A percentile compares a stretch with the other conserved stretches of the same genome.
These are phyloP conservation scores for Nicotiana obtusifolia DNA, from an alignment of 257 asterid species.

Conservation along the genomic window DNA sequence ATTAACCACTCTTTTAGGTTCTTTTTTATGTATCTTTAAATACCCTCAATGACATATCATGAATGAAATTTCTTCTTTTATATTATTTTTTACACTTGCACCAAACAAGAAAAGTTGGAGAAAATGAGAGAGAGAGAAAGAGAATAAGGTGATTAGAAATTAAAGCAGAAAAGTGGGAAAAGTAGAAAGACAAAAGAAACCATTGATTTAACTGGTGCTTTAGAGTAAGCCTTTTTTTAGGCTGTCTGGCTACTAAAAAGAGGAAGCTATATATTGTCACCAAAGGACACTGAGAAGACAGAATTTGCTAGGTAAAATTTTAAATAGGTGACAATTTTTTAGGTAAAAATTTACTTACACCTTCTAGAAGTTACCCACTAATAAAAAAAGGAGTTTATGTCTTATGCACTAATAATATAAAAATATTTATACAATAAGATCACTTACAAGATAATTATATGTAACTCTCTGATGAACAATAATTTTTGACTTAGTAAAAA, in stretches of 20 bases:
- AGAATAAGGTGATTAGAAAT: neutral
- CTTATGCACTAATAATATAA: neutral
- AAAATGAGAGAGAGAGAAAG: neutral
- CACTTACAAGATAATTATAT: neutral
- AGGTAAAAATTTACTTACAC: neutral
- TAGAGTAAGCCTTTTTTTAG: slow-evolving; percentile 9
- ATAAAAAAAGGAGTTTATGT: neutral
- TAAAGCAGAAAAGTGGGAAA: slow-evolving; percentile 11
- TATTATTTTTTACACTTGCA: neutral
- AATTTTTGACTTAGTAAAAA: too few relatives aligned
- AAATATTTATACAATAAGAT: neutral
- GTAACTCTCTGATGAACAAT: too few relatives aligned
- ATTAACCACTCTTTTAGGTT: neutral
- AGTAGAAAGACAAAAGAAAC: slow-evolving; percentile 9
- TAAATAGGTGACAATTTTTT: neutral
- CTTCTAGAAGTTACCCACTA: neutral
- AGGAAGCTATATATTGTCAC: slow-evolving; percentile 8
- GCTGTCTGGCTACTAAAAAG: slow-evolving; percentile 9
- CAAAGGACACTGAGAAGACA: slow-evolving; percentile 14
- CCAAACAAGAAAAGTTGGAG: neutral
- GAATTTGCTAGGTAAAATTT: slow-evolving; percentile 10
- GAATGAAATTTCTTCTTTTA: neutral
- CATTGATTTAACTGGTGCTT: slow-evolving; percentile 6
- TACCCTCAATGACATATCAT: neutral
- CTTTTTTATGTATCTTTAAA: neutral